Conservation (phyloP, 495 filamentous ascomycete species). For the Clavariopsis aquatica region DNA sequence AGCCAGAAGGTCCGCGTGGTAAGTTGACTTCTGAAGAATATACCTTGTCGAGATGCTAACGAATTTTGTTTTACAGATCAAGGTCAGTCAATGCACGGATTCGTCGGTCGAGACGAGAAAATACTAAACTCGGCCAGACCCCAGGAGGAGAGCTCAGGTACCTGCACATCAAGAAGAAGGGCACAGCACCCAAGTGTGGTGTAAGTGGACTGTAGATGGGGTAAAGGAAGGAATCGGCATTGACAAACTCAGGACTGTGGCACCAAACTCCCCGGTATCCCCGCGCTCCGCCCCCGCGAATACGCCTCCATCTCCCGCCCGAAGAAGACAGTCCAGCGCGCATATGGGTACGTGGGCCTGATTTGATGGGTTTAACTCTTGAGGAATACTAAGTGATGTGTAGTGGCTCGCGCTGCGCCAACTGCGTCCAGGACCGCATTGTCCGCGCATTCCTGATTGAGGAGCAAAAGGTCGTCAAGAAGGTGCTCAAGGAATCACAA, state of each 20-base stretch:
- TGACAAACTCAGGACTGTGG: conserved; percentile 50
- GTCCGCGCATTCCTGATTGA: conserved; percentile 94
- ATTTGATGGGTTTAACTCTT: not conserved
- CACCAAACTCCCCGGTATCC: conserved; percentile 88
- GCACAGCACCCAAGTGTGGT: conserved; percentile 95
- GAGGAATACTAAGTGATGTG: conserved; percentile 3
- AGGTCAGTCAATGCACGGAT: not conserved
- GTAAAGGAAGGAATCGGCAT: not conserved
- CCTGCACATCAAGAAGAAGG: conserved; percentile 98
- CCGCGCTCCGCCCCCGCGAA: conserved; percentile 94
- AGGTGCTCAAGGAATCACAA: conserved; percentile 95
- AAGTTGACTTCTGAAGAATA: conserved; percentile 43
- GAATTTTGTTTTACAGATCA: conserved; percentile 17
- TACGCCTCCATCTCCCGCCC: conserved; percentile 93
- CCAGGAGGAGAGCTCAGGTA: conserved; percentile 91
- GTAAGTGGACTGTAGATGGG: conserved; percentile 60
- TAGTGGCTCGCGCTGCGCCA: conserved; percentile 91
- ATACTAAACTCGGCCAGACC: conserved; percentile 55
- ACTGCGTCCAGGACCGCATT: conserved; percentile 97
- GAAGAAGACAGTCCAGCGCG: conserved; percentile 98
- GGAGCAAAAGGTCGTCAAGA: conserved; percentile 99
- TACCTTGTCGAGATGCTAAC: not conserved
- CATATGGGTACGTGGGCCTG: conserved; percentile 61
- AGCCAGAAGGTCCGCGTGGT: conserved; percentile 95
- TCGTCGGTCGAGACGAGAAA: not conserved